Conservation (phyloP, 768 basidiomycete species). For the Pleurotus ostreatus region DNA sequence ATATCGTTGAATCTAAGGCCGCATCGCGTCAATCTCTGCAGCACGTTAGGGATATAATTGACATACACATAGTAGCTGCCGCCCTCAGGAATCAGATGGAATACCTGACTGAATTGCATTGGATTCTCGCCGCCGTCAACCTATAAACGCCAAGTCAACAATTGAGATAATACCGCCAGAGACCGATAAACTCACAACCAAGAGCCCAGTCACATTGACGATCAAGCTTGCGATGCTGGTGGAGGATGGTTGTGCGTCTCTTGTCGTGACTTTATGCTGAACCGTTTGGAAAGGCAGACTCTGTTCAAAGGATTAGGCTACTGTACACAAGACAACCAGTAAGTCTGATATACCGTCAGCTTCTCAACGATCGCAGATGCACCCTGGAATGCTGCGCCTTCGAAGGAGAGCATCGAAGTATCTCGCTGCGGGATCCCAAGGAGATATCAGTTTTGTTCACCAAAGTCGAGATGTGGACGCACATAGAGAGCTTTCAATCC, state of each 20-base stretch:
- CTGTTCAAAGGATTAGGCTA: slow-evolving; percentile 30
- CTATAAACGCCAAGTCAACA: slow-evolving; percentile 29
- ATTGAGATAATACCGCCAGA: not conserved
- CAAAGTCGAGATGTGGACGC: slow-evolving; percentile 25
- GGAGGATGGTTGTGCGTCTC: slow-evolving; percentile 86
- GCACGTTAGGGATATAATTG: not conserved
- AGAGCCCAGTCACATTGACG: slow-evolving; percentile 86
- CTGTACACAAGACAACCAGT: not conserved
- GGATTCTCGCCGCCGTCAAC: slow-evolving; percentile 79
- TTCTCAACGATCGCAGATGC: slow-evolving; percentile 59
- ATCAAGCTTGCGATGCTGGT: slow-evolving; percentile 50
- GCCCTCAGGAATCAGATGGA: slow-evolving; percentile 83
- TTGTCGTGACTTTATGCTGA: slow-evolving; percentile 73
- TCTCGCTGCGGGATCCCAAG: slow-evolving; percentile 52
- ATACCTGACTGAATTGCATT: slow-evolving; percentile 89
- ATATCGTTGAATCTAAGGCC: slow-evolving; percentile 73
- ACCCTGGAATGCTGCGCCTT: slow-evolving; percentile 60
- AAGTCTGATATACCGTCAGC: slow-evolving; percentile 47
- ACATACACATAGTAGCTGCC: slow-evolving; percentile 82
- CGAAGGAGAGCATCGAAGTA: slow-evolving; percentile 83
- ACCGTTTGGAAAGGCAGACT: slow-evolving; percentile 79
- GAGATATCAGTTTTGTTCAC: slow-evolving; percentile 20
- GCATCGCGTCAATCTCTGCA: too few relatives aligned
- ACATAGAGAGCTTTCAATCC: slow-evolving; percentile 73
- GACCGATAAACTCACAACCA: slow-evolving; percentile 49